These are phyloP conservation scores for Solanum sejunctum DNA, from an alignment of 257 asterid species.

Conservation along the genomic window DNA sequence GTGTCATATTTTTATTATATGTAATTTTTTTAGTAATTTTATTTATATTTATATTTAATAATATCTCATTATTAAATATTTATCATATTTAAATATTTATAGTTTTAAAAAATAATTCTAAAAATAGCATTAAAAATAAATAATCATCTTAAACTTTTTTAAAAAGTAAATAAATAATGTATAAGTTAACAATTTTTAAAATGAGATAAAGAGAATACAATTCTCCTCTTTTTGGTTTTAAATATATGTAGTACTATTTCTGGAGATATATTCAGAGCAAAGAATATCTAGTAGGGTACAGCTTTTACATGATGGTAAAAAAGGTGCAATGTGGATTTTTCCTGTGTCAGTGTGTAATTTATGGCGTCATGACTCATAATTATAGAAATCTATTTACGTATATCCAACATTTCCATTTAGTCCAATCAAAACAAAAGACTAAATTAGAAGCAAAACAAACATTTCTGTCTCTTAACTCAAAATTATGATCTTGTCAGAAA, in stretches of 20 bases:
- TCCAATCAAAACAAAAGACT: not conserved
- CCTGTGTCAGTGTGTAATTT: not conserved
- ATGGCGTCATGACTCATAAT: not conserved
- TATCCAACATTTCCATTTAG: not conserved
- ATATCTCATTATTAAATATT: not conserved
- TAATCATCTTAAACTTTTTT: not conserved
- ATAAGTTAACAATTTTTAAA: not conserved
- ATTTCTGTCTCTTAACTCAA: not conserved
- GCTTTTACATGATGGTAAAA: not conserved
- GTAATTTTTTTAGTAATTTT: not conserved
- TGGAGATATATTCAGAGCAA: not conserved
- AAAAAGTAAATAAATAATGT: not conserved
- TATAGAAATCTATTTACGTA: not conserved
- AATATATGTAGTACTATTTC: not conserved
- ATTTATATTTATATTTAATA: not conserved
- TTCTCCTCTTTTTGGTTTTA: not conserved
- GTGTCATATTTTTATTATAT: fast-evolving
- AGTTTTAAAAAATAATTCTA: not conserved
- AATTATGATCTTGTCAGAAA: not conserved
- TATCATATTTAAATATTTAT: not conserved
- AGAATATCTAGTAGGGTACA: not conserved
- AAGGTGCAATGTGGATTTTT: not conserved
- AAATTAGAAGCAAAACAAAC: not conserved
- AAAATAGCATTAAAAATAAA: not conserved
- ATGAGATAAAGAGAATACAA: not conserved